These are phyloP conservation scores for Paramecium octaurelia DNA, from an alignment of 73 alveolate species.

Conservation along the genomic window DNA sequence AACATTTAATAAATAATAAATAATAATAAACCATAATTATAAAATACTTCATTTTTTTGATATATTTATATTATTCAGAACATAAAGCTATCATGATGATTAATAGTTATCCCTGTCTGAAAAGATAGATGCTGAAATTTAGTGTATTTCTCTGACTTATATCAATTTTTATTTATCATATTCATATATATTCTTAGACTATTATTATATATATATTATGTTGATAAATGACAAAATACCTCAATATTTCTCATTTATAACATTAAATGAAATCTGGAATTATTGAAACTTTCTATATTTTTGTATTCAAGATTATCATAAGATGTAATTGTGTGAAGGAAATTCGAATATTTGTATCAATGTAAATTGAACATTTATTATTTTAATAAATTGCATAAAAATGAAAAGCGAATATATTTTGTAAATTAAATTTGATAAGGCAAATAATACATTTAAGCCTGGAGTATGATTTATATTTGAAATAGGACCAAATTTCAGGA, in stretches of 20 bases:
- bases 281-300: too few relatives aligned
- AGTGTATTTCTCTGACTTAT: conserved; percentile 18
- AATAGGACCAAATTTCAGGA: background rate
- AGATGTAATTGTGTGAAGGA: too few relatives aligned
- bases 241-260: background rate
- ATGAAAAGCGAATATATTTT: background rate
- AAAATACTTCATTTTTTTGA: background rate
- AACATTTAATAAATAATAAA: background rate
- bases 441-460: conserved; percentile 24
- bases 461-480: background rate
- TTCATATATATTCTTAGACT: background rate
- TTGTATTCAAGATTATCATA: too few relatives aligned
- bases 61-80: background rate
- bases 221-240: background rate
- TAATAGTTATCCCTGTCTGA: conserved; percentile 35
- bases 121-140: background rate
- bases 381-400: background rate
- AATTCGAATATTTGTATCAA: too few relatives aligned
- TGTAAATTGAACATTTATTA: background rate
- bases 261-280: too few relatives aligned
- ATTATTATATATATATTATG: background rate
- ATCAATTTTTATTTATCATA: background rate
- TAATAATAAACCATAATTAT: conserved; percentile 31
- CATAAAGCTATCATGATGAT: background rate
- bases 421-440: conserved; percentile 14